Conservation (phyloP, 345 rosid species). For the Eucalyptus coolabah region DNA sequence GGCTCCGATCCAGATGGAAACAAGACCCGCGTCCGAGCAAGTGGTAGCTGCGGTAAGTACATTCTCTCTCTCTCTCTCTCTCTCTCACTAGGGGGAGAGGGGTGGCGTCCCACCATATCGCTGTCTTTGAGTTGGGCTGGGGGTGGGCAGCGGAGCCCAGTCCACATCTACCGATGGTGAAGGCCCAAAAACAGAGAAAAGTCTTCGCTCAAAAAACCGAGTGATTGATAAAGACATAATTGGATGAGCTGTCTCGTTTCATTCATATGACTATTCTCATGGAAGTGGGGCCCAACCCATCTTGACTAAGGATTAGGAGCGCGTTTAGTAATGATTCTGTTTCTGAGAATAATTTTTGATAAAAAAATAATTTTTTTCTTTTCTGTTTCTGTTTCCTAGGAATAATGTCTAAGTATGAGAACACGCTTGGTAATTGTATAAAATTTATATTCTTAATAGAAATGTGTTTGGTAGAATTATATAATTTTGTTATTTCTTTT, state of each 20-base stretch:
- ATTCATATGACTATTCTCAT: too few species aligned
- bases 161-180: background rate
- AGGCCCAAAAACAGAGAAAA: background rate
- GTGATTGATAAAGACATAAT: background rate
- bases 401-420: too few species aligned
- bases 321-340: too few species aligned
- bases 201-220: too few species aligned
- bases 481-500: too few species aligned
- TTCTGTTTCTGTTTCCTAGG: accelerated
- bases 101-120: background rate
- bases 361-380: too few species aligned
- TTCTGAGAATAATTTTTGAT: too few species aligned
- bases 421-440: accelerated
- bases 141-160: background rate
- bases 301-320: too few species aligned
- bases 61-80: background rate
- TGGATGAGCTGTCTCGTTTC: background rate
- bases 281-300: background rate
- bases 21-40: constrained; percentile 19
- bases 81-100: background rate
- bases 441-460: too few species aligned
- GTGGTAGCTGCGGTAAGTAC: constrained; percentile 19
- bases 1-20: constrained; percentile 7
- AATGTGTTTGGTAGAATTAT: too few species aligned
- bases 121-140: background rate